phyloP scores from a whole-genome alignment of 1,284 basidiomycete species.

The Boletus subluridellus region DNA sequence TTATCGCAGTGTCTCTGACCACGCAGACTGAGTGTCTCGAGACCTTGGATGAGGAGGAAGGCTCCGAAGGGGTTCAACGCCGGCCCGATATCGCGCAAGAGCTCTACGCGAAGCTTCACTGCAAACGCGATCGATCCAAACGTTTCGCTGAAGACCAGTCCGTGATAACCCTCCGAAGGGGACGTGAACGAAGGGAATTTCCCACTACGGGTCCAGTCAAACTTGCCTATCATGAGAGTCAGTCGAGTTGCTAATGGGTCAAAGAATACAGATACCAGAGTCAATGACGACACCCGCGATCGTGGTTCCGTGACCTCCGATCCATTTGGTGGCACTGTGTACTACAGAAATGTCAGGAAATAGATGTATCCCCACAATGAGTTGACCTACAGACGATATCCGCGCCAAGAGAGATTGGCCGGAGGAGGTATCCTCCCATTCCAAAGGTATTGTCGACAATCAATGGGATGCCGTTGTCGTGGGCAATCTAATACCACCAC shows the following conservation, averaged over 20 bases:
- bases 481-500: constrained; percentile 50
- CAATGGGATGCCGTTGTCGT: constrained; percentile 47
- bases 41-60: too few relatives aligned
- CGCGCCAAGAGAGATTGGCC: constrained; percentile 77
- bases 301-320: constrained; percentile 86
- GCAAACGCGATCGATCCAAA: too few relatives aligned
- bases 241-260: background rate
- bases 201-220: constrained; percentile 77
- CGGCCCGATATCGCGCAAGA: too few relatives aligned
- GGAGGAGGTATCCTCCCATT: constrained; percentile 59
- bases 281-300: constrained; percentile 84
- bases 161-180: too few relatives aligned
- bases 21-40: constrained; percentile 78
- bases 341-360: constrained; percentile 38
- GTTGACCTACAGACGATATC: constrained; percentile 64
- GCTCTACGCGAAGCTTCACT: too few relatives aligned
- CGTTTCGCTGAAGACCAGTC: too few relatives aligned
- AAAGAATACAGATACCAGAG: constrained; percentile 43
- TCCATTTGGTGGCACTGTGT: constrained; percentile 90
- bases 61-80: too few relatives aligned
- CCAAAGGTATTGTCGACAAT: constrained; percentile 77
- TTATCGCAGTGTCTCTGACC: constrained; percentile 76
- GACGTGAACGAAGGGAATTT: constrained; percentile 17
- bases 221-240: constrained; percentile 53
- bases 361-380: background rate